A percentile compares a stretch with the other conserved stretches of the same genome.
phyloP scores from a whole-genome alignment of 2,329 filamentous ascomycete species.

The Delphinella strobiligena region DNA sequence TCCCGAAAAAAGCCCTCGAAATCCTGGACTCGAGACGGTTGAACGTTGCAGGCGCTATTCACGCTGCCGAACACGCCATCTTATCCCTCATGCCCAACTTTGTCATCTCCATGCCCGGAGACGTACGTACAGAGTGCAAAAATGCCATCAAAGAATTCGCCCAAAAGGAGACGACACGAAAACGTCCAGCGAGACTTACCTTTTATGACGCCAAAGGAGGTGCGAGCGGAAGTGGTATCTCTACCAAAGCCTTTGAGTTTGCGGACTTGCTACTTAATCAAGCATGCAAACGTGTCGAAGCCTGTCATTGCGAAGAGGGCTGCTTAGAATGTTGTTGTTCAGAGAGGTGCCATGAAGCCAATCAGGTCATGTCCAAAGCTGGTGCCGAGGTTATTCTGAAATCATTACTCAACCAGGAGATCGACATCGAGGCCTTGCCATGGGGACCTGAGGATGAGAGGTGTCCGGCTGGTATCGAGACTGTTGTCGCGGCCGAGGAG shows the following conservation, averaged over 20 bases:
- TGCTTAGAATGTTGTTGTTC: conserved; percentile 86
- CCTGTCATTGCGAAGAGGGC: conserved; percentile 64
- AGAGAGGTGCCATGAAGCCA: conserved; percentile 72
- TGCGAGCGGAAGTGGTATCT: conserved; percentile 69
- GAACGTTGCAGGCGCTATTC: conserved; percentile 79
- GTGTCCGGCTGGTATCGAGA: conserved; percentile 63
- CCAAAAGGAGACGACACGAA: conserved; percentile 54
- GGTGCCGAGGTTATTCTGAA: conserved; percentile 73
- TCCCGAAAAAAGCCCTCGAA: conserved; percentile 66
- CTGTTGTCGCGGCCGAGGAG: conserved; percentile 60
- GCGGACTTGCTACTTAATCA: conserved; percentile 65
- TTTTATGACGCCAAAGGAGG: conserved; percentile 96
- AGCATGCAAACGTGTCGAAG: conserved; percentile 63
- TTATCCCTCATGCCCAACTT: conserved; percentile 81
- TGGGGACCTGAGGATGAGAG: conserved; percentile 67
- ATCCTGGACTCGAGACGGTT: conserved; percentile 62
- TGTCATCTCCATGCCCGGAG: conserved; percentile 77
- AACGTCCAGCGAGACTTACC: conserved; percentile 75
- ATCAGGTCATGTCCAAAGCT: conserved; percentile 88
- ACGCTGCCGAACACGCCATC: conserved; percentile 87
- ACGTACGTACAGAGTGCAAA: conserved; percentile 93
- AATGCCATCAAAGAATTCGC: conserved; percentile 78
- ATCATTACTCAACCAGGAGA: conserved; percentile 59
- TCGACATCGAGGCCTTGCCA: conserved; percentile 73
- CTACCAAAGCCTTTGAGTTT: conserved; percentile 88